Evolutionary conservation across 768 basidiomycete species (phyloP).

Genomic region (Amanita polypyramis): DNA sequence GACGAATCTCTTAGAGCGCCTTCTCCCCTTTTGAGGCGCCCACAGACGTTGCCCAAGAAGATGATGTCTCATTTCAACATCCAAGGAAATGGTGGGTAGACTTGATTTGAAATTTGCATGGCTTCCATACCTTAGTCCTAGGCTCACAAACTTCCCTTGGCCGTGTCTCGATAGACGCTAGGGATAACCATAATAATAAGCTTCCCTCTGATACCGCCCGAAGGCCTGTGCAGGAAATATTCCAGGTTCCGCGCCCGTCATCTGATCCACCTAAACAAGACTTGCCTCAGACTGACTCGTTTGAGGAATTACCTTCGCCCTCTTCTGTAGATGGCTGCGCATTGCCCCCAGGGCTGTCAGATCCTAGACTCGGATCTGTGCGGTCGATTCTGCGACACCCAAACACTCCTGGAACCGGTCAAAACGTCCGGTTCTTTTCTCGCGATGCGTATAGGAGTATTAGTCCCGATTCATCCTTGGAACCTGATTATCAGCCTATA

Average conservation of each 20-base stretch:
- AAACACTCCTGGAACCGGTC: slow-evolving; percentile 67
- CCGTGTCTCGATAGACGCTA: slow-evolving; percentile 12
- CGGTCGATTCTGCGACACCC: slow-evolving; percentile 66
- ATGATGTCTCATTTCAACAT: slow-evolving; percentile 31
- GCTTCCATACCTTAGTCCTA: slow-evolving; percentile 8
- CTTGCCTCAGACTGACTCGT: neutral
- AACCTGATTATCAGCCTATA: slow-evolving; percentile 25
- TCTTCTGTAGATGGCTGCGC: no score
- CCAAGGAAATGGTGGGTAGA: slow-evolving; percentile 25
- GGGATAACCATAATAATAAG: neutral
- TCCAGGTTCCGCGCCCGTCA: slow-evolving; percentile 9
- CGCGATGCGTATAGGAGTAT: slow-evolving; percentile 56
- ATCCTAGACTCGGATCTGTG: slow-evolving; percentile 39
- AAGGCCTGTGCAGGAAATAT: slow-evolving; percentile 3
- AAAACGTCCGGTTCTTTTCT: slow-evolving; percentile 71
- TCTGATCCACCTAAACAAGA: slow-evolving; percentile 21
- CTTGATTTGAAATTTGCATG: neutral
- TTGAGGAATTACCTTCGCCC: no score
- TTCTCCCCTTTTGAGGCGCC: slow-evolving; percentile 24
- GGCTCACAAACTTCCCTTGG: slow-evolving; percentile 24
- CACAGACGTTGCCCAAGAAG: slow-evolving; percentile 37
- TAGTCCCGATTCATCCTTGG: slow-evolving; percentile 51
- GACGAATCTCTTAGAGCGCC: slow-evolving; percentile 24
- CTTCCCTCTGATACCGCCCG: slow-evolving; percentile 6
- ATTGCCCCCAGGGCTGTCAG: neutral